Conservation (phyloP, 306 rosid genomes). For the Biancaea sappan region DNA sequence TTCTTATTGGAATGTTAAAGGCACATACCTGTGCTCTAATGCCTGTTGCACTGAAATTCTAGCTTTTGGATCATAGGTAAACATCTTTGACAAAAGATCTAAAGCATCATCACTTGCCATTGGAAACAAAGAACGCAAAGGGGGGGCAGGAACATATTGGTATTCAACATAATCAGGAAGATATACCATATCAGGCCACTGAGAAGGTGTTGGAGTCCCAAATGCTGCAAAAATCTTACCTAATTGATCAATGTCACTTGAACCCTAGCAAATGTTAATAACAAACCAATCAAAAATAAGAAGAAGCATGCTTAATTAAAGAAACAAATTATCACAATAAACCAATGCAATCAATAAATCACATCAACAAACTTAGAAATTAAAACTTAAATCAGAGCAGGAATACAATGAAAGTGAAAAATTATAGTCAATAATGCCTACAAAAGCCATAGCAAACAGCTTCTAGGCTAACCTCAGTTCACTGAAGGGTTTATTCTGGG, state of each 20-base stretch:
- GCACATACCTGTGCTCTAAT: slow-evolving; percentile 80
- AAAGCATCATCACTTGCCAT: slow-evolving; percentile 92
- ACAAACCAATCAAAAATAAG: slow-evolving; percentile 23
- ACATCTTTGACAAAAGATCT: slow-evolving; percentile 91
- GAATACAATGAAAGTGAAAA: slow-evolving; percentile 23
- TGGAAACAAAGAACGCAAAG: slow-evolving; percentile 78
- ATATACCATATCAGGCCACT: slow-evolving; percentile 89
- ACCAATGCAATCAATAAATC: background rate
- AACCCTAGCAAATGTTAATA: slow-evolving; percentile 54
- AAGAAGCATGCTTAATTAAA: slow-evolving; percentile 14
- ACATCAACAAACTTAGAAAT: slow-evolving; percentile 2
- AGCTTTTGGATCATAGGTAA: slow-evolving; percentile 89
- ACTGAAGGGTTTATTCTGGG: background rate
- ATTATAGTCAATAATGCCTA: slow-evolving; percentile 14
- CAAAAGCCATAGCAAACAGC: slow-evolving; percentile 4
- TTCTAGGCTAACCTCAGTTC: background rate
- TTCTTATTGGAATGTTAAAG: slow-evolving; percentile 27
- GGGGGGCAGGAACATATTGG: slow-evolving; percentile 85
- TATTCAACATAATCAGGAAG: slow-evolving; percentile 97
- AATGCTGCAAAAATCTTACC: slow-evolving; percentile 93
- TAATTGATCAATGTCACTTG: slow-evolving; percentile 94
- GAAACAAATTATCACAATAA: slow-evolving; percentile 16
- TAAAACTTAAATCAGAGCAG: background rate
- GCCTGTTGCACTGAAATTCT: slow-evolving; percentile 92
- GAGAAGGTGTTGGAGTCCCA: slow-evolving; percentile 92